Conservation (phyloP, 768 basidiomycete genomes). For the Kwoniella sp. region DNA sequence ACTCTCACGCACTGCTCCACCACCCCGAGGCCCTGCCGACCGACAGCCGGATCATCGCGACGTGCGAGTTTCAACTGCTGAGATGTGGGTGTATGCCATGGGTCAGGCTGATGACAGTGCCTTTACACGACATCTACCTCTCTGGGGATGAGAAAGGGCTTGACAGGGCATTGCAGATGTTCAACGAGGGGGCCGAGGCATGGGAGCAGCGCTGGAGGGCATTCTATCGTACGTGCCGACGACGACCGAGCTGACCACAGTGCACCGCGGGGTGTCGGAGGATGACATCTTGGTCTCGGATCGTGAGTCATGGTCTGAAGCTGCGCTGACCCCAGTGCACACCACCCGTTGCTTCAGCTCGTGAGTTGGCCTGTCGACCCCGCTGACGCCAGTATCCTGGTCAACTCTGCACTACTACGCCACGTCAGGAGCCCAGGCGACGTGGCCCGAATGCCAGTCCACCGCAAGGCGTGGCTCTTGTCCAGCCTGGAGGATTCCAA, state of each 20-base stretch:
- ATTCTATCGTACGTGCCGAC: slow-evolving; percentile 2
- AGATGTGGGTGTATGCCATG: slow-evolving; percentile 5
- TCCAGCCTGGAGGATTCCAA: slow-evolving; percentile 8
- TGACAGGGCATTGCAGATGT: slow-evolving; percentile 7
- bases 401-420: slow-evolving; percentile 11
- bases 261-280: slow-evolving; percentile 1
- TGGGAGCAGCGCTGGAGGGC: slow-evolving; percentile 15
- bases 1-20: slow-evolving; percentile 9
- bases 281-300: slow-evolving; percentile 16
- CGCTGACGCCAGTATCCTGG: neutral
- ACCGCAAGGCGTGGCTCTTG: slow-evolving; percentile 12
- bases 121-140: slow-evolving; percentile 1
- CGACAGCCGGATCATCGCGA: slow-evolving; percentile 16
- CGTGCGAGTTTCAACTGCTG: slow-evolving; percentile 8
- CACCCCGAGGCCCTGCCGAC: slow-evolving; percentile 6
- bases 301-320: slow-evolving; percentile 4
- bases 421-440: slow-evolving; percentile 6
- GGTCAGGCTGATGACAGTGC: slow-evolving; percentile 6
- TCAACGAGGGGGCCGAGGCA: slow-evolving; percentile 6
- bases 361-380: neutral
- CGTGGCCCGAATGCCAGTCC: slow-evolving; percentile 1
- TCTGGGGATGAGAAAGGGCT: slow-evolving; percentile 3
- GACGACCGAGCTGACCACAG: neutral
- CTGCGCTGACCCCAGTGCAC: neutral
- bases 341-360: slow-evolving; percentile 11